Conservation (phyloP, 495 filamentous ascomycete species). For the Cercophora sp. region DNA sequence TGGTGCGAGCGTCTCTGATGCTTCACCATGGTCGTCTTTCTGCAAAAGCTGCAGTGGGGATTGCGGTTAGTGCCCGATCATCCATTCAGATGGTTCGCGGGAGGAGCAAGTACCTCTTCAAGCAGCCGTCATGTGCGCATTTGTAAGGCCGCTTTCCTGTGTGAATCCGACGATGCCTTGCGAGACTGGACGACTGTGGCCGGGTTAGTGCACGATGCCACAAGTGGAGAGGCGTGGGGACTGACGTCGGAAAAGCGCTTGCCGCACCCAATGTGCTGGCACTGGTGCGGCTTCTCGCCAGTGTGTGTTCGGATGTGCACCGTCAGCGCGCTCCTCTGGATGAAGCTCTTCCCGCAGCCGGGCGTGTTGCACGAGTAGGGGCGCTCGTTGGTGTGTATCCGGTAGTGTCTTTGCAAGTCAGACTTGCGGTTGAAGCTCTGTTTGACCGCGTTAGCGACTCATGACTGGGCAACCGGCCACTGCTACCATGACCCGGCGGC, state of each 20-base stretch:
- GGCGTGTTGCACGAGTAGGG: constrained; percentile 68
- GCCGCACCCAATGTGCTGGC: constrained; percentile 71
- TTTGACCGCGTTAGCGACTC: constrained; percentile 33
- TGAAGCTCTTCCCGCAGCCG: constrained; percentile 83
- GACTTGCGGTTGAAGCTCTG: constrained; percentile 93
- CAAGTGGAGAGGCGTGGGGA: constrained; percentile 5
- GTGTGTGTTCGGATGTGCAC: constrained; percentile 86
- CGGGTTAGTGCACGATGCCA: constrained; percentile 36
- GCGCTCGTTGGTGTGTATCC: constrained; percentile 87
- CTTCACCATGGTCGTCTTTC: constrained; percentile 85
- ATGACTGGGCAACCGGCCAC: background rate
- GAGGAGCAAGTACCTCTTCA: constrained; percentile 61
- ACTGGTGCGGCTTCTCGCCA: constrained; percentile 84
- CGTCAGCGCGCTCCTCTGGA: constrained; percentile 81
- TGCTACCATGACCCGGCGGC: background rate
- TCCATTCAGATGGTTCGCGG: constrained; percentile 11
- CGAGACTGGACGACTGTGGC: constrained; percentile 76
- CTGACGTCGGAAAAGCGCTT: constrained; percentile 86
- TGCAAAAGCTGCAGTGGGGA: constrained; percentile 62
- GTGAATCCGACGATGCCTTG: constrained; percentile 81
- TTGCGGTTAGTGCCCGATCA: constrained; percentile 23
- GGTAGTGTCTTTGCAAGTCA: constrained; percentile 80
- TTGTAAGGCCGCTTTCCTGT: constrained; percentile 82
- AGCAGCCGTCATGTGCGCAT: constrained; percentile 72
- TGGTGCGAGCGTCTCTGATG: constrained; percentile 70